Evolutionary conservation across 2,329 filamentous ascomycete species (phyloP).

Genomic region (Aspergillus thermomutatus): DNA sequence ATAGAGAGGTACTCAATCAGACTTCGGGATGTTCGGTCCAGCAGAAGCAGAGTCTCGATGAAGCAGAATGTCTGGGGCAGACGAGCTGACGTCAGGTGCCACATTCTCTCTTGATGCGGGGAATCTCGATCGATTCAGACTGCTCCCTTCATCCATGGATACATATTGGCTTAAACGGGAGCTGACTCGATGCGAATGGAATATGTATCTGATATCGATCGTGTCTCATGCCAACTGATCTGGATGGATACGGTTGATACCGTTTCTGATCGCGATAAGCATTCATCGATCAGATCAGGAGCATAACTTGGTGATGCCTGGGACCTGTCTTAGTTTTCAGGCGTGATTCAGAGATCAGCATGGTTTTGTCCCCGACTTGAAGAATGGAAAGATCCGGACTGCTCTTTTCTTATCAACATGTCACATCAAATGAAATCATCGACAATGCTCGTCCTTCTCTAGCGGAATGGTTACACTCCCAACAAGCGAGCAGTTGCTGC

Average conservation of each 20-base stretch:
- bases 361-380: too few relatives aligned
- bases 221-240: too few relatives aligned
- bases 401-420: too few relatives aligned
- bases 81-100: constrained; percentile 15
- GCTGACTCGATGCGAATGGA: neutral
- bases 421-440: too few relatives aligned
- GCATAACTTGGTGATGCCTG: neutral
- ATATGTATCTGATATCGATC: neutral
- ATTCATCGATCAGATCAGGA: neutral
- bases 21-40: neutral
- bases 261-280: neutral
- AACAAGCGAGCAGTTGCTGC: too few relatives aligned
- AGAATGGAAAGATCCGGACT: too few relatives aligned
- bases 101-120: constrained; percentile 9
- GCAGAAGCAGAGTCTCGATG: neutral
- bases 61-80: neutral
- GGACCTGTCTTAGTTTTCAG: too few relatives aligned
- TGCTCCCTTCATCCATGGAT: neutral
- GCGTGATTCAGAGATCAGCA: too few relatives aligned
- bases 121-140: neutral
- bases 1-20: neutral
- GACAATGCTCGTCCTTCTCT: too few relatives aligned
- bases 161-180: too few relatives aligned
- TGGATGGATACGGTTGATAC: neutral
- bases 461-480: too few relatives aligned